Evolutionary conservation across 768 basidiomycete species (phyloP).

Genomic region (Mycena albidolilacea): DNA sequence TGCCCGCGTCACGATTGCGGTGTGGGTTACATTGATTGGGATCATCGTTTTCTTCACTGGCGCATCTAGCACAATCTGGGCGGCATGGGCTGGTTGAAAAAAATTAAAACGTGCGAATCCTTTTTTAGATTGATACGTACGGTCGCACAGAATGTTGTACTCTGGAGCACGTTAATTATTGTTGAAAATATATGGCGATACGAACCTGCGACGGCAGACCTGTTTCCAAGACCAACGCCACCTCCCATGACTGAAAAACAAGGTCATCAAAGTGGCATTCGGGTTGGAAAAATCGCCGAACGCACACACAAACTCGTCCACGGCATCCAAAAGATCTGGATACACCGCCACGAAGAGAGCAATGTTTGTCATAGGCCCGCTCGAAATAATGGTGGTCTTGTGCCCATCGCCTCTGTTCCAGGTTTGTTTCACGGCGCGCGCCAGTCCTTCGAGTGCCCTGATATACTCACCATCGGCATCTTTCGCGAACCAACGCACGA

Average conservation of each 20-base stretch:
- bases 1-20: conserved; percentile 76
- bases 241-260: conserved; percentile 81
- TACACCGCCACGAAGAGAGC: conserved; percentile 75
- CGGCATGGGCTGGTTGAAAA: conserved; percentile 74
- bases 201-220: conserved; percentile 80
- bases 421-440: conserved; percentile 62
- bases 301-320: conserved; percentile 76
- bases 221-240: conserved; percentile 88
- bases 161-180: conserved; percentile 55
- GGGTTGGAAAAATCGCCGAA: not conserved
- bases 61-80: conserved; percentile 83
- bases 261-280: conserved; percentile 57
- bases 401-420: conserved; percentile 73
- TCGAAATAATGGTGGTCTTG: conserved; percentile 80
- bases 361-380: conserved; percentile 90
- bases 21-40: conserved; percentile 91
- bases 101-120: conserved; percentile 2
- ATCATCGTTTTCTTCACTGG: conserved; percentile 83
- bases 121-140: conserved; percentile 58
- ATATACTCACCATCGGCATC: conserved; percentile 57
- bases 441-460: conserved; percentile 81
- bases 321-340: conserved; percentile 64
- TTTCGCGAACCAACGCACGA: conserved; percentile 65
- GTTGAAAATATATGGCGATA: not conserved
- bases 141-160: conserved; percentile 88